Evolutionary conservation across 331 rosid genomes (phyloP), one percentile per base, ranked within the genome.

Genomic region (Cydonia oblonga): DNA sequence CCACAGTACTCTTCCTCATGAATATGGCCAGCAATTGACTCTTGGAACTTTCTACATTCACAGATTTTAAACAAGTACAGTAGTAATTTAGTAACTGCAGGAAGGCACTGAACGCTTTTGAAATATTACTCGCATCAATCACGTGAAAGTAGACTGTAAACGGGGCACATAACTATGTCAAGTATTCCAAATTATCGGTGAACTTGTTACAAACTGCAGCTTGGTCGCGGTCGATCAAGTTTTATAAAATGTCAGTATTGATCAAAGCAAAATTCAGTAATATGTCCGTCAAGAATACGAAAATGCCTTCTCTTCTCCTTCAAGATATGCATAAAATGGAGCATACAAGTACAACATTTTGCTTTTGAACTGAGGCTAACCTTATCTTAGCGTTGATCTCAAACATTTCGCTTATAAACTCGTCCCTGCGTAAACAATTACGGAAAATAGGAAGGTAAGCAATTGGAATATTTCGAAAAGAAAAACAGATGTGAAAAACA

Each of bases 21-120:
- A 64, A 66, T 26, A 65, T 78, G 68, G 25, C 68, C 64, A 68
- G 81, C 73, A 58, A 77, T 23, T 51, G 73, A 58, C 70, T 82
- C 84, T 28, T 85, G 97, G 75, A 86, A 87, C 68, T 84, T 82
- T 89, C 97, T 93, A 89, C 73, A 74, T 60, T 75, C 28, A 79
- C 9, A 72, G 18, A 68, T 38, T 1, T 38, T 38, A 38, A 38
- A 38, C 42, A 38, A 10, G 13, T 38, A 9, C 42, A 38, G 42
- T 9, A 10, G 42, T 9, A 38, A 38, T 38, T 38, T 2, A 9
- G 42, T 2, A 9, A 38, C 42, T 9, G 42, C 42, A 38, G 42
- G 42, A 38, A 38, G 42, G 42, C 42, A 9, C 42, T 38, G 1
- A 38, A 0, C 42, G 4, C 13, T 38, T 38, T 38, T 38, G 42